Evolutionary conservation across 345 rosid genomes (phyloP).

Genomic region (Brassica rapa): DNA sequence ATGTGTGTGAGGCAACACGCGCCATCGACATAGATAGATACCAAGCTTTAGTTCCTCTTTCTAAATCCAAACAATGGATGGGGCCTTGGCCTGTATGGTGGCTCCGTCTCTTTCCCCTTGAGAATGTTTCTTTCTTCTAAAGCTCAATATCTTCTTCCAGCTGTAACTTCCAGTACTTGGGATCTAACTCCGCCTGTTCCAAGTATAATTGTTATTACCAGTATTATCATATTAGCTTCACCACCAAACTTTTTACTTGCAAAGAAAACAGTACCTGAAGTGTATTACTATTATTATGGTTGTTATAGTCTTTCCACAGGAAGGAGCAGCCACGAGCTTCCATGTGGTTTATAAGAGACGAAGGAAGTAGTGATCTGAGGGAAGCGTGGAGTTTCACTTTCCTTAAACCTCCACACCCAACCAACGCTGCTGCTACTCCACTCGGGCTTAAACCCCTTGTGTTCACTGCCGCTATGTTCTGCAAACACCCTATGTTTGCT

Average conservation of each 20-base stretch:
- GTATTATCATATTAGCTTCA: background rate
- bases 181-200: conserved; percentile 38
- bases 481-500: conserved; percentile 45
- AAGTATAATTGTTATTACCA: background rate
- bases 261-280: conserved; percentile 38
- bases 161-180: conserved; percentile 43
- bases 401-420: conserved; percentile 47
- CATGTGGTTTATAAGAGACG: conserved; percentile 36
- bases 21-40: conserved; percentile 14
- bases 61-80: background rate
- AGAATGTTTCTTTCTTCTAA: conserved; percentile 6
- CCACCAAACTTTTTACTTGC: background rate
- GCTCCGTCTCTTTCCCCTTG: background rate
- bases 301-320: conserved; percentile 45
- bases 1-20: conserved; percentile 14
- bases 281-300: background rate
- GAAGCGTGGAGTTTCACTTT: conserved; percentile 54
- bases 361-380: conserved; percentile 39
- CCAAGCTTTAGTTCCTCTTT: background rate
- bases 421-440: conserved; percentile 51
- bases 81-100: background rate
- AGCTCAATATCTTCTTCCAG: conserved; percentile 34
- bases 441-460: conserved; percentile 44
- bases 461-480: conserved; percentile 48
- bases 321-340: conserved; percentile 48